Evolutionary conservation across 805 yeast genomes (phyloP).

Genomic region (Yamadazyma nakazawae): DNA sequence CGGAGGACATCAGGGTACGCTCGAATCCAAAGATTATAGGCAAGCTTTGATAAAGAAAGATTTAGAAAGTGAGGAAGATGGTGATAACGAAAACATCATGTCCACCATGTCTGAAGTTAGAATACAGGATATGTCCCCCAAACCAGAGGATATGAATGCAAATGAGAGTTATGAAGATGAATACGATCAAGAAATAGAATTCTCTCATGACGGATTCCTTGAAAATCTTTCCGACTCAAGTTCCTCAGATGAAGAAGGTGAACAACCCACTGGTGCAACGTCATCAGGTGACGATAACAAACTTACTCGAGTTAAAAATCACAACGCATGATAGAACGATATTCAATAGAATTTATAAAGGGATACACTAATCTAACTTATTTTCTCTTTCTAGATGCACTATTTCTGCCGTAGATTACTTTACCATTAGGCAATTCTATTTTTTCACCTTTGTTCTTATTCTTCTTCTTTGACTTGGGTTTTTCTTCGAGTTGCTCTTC

Average conservation of each 20-base stretch:
- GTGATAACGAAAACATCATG: conserved; percentile 20
- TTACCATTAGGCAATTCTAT: conserved; percentile 61
- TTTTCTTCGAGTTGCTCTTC: conserved; percentile 10
- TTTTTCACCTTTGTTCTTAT: conserved; percentile 41
- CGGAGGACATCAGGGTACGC: neutral
- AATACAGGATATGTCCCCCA: conserved; percentile 34
- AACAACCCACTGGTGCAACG: conserved; percentile 14
- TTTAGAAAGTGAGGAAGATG: conserved; percentile 12
- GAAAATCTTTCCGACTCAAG: conserved; percentile 45
- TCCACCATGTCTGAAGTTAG: conserved; percentile 18
- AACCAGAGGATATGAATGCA: conserved; percentile 16
- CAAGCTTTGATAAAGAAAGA: neutral
- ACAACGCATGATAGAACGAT: conserved; percentile 19
- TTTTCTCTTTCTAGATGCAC: conserved; percentile 8
- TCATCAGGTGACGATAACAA: conserved; percentile 24
- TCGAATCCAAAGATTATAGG: neutral
- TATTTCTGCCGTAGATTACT: conserved; percentile 38
- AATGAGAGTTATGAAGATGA: conserved; percentile 25
- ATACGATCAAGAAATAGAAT: conserved; percentile 24
- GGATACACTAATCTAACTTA: neutral
- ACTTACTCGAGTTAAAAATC: conserved; percentile 42
- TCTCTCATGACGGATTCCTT: conserved; percentile 30
- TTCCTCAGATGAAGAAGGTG: conserved; percentile 28
- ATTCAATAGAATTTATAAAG: neutral
- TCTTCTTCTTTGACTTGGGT: conserved; percentile 25